These are phyloP conservation scores for Beauveria varroae DNA, from an alignment of 2,329 filamentous ascomycete species.

Conservation along the genomic window DNA sequence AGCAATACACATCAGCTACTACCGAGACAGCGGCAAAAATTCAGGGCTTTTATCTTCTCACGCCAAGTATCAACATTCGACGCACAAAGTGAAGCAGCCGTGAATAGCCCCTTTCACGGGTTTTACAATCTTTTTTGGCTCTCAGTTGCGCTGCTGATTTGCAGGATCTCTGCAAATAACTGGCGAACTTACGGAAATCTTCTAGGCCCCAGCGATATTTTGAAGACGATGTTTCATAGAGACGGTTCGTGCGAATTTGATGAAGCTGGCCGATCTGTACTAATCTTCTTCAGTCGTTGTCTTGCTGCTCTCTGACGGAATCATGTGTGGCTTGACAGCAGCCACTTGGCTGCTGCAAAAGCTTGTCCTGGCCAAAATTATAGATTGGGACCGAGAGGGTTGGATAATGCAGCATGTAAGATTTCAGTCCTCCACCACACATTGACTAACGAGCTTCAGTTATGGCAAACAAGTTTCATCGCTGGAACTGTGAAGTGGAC, in stretches of 20 bases:
- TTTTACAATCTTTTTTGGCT: conserved; percentile 80
- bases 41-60: conserved; percentile 57
- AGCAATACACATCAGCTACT: conserved; percentile 1
- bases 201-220: conserved; percentile 64
- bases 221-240: conserved; percentile 55
- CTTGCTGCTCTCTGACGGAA: conserved; percentile 55
- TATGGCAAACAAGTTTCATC: conserved; percentile 64
- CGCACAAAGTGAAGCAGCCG: conserved; percentile 56
- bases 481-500: conserved; percentile 56
- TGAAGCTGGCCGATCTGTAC: neutral
- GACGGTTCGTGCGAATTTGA: conserved; percentile 29
- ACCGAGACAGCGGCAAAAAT: conserved; percentile 19
- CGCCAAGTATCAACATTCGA: conserved; percentile 69
- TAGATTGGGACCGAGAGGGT: conserved; percentile 60
- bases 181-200: conserved; percentile 61
- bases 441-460: conserved; percentile 24
- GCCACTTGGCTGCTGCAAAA: conserved; percentile 61
- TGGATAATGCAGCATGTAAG: conserved; percentile 66
- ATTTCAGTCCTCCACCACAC: neutral
- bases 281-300: conserved; percentile 34
- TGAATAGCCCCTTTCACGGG: conserved; percentile 65
- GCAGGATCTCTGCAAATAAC: conserved; percentile 61
- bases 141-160: conserved; percentile 55
- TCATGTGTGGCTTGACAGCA: conserved; percentile 59
- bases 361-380: conserved; percentile 46